Base-by-base conservation (phyloP, 1,139 yeast species). In the Geotrichum australiense region DNA sequence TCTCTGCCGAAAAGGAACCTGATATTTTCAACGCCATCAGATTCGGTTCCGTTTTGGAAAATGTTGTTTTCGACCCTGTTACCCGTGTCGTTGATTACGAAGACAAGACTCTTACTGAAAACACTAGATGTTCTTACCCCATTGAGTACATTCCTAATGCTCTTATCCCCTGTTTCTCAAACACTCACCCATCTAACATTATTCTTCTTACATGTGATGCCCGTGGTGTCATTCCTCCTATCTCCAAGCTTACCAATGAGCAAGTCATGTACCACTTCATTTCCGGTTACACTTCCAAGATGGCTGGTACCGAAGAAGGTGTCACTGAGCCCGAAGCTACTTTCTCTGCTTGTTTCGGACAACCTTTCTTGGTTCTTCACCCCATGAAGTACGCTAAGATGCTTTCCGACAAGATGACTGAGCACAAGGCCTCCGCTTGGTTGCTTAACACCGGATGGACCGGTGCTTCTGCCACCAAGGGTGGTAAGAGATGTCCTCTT, bases 261-360 rank as follows among this genome's bases (percentile, higher is more conserved):
- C 97, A 91, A 70, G 97, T 91, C 53, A 91, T 91, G 97, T 91
- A 91, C 76, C 97, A 91, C 71, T 91, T 91, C 70, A 91, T 91
- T 57, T 83, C 95, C 51, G 98, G 98, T 63, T 91, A 91, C 77
- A 91, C 98, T 51, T 89, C 97, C 48, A 91, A 91, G 78, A 91
- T 91, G 94, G 96, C 98, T 52, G 98, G 98, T 67, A 91, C 98
- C 46, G 98, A 91, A 70, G 94, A 86, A 66, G 98, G 98, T 69
- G 86, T 91, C 54, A 89, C 97, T 52, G 97, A 91, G 71, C 97
- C 98, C 48, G 89, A 85, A 67, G 95, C 97, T 46, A 86, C 96
- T 22, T 91, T 91, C 77, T 85, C 96, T 53, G 96, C 98, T 45
- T 91, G 98, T 74, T 91, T 89, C 67, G 98, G 98, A 61, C 97